Evolutionary conservation across 2,329 filamentous ascomycete genomes (phyloP), one percentile per base, ranked within the genome.

Genomic region (Tolypocladium amazonense): DNA sequence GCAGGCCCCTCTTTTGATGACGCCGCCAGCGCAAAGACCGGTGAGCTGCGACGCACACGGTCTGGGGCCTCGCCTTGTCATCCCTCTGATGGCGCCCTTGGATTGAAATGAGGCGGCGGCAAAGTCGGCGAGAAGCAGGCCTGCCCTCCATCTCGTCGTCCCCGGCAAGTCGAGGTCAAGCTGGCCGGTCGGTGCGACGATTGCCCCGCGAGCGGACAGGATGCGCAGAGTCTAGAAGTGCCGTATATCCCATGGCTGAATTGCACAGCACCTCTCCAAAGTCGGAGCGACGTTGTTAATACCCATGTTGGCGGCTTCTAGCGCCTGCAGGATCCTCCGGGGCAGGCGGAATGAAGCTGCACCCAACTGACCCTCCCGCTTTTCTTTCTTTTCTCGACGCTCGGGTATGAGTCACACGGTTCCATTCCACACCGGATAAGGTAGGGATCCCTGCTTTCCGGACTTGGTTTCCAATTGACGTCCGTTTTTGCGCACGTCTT

Each of bases 381-480:
- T 60, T 62, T 59, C 62, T 59, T 62, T 56, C 63, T 62, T 59
- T 53, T 58, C 58, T 57, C 58, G 54, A 33, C 52, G 33, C 56
- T n/a, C 23, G 54, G 41, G 55, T 45, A 62, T 66, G 65, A 66
- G 65, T 66, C 65, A 66, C 60, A 65, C 61, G 47, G 64, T 66
- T 64, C 64, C 60, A 62, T 56, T 61, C 54, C 57, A 62, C 50
- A 56, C 57, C 58, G 52, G n/a, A 52, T 38, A 56, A 35, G 35
- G 35, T 37, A 37, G 56, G 25, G 35, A 59, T 58, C 57, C 62
- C 58, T 64, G 59, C 65, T 66, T 69, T 50, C 25, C 15, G 25
- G 27, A 30, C 50, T 35, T 18, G 50, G 23, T 53, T 53, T n/a
- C 30, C 53, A 43, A 45, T 56, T 20, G 54, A 56, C n/a, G 27